Evolutionary conservation across 495 filamentous ascomycete species (phyloP), one percentile per base, ranked within the genome.

Genomic region (Physcia stellaris): DNA sequence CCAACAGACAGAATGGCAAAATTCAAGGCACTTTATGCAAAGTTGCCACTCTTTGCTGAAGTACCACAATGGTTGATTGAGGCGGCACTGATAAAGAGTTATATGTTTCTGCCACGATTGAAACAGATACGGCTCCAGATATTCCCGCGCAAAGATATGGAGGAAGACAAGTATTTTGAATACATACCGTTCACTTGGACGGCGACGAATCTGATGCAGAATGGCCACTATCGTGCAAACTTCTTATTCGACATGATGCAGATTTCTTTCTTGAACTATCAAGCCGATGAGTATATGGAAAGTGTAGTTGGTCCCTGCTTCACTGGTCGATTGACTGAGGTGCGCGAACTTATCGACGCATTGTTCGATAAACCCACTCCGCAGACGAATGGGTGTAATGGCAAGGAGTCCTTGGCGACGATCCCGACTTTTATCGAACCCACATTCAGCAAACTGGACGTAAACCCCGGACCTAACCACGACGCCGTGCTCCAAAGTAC

Each of bases 211-310:
- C 12, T 15, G 18, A 6, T 19, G 5, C 4, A 6, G 7, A 21
- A n/a, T 22, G 12, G 6, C 13, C 23, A 4, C n/a, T 4, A 24
- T 11, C 16, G 26, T 9, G 12, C 7, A 12, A 19, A 35, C 0
- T 15, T 50, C 7, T 28, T 64, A 18, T 47, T 28, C 22, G 61
- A 66, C n/a, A 63, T 68, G 59, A 59, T 61, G 48, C 16, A 57
- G 4, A 24, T 63, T 13, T 58, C 59, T 0, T 35, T 60, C 38
- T 43, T 65, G n/a, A 60, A 53, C 28, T 65, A 48, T 27, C 60
- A 60, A 21, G 52, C 49, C 3, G 64, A 68, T 42, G 56, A 61
- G 41, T 68, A 50, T 43, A 58, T 67, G 51, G 61, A 66, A 41
- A 32, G 31, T 1, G 45, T 57, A 2, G 40, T 59, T n/a, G 48